Conservation (phyloP, 257 asterid genomes). For the Leptodermis oblonga region DNA sequence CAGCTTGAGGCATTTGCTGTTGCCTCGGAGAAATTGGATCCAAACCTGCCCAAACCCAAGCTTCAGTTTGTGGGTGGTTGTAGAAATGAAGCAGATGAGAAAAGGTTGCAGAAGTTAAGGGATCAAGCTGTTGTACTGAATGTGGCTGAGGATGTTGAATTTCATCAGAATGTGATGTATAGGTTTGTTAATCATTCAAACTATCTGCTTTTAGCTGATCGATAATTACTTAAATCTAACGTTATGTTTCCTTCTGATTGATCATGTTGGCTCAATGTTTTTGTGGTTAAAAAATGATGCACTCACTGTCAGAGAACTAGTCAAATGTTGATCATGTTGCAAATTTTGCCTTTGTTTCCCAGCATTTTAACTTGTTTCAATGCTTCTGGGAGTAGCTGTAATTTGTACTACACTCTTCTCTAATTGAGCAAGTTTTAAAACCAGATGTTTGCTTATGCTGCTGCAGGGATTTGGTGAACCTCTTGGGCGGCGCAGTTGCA, state of each 20-base stretch:
- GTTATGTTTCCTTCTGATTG: neutral
- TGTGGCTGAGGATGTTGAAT: slow-evolving; percentile 76
- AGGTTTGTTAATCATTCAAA: slow-evolving; percentile 46
- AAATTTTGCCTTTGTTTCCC: neutral
- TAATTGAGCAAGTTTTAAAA: neutral
- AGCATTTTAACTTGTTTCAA: neutral
- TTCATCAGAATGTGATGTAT: slow-evolving; percentile 77
- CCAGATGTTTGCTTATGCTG: neutral
- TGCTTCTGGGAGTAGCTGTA: neutral
- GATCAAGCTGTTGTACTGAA: slow-evolving; percentile 64
- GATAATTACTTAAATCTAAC: neutral
- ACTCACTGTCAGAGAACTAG: neutral
- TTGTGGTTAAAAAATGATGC: neutral
- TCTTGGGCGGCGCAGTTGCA: slow-evolving; percentile 74
- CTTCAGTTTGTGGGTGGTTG: slow-evolving; percentile 95
- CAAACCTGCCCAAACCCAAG: slow-evolving; percentile 57
- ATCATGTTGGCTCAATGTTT: neutral
- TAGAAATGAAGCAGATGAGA: slow-evolving; percentile 91
- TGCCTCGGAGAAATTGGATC: slow-evolving; percentile 49
- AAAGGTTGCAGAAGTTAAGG: slow-evolving; percentile 73
- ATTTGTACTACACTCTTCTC: neutral
- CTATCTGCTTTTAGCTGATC: neutral
- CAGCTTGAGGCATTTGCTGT: slow-evolving; percentile 92
- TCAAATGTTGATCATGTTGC: neutral
- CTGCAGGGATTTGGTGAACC: slow-evolving; percentile 71